Evolutionary conservation across 139 green algal species (phyloP), one percentile per base, ranked within the genome.

Genomic region (Chlamydomonas eustigma): DNA sequence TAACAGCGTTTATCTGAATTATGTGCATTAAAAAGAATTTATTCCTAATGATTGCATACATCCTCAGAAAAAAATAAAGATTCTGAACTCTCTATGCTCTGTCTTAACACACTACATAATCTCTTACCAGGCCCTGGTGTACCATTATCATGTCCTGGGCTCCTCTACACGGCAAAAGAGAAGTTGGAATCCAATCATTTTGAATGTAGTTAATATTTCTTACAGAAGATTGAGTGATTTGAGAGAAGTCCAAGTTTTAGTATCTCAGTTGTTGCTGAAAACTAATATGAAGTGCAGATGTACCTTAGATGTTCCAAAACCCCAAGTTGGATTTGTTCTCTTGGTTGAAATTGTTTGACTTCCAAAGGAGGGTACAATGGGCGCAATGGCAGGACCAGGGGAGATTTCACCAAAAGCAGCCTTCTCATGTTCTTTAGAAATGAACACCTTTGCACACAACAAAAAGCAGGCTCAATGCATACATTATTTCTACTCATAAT

Each of bases 381-480:
- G 50, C 28, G 70, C 81, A 8, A 78, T 90, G 30, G 76, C 74
- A 37, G 88, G 88, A 1, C 88, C 88, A 8, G 88, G 88, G 4
- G 78, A 85, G 71, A 67, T 77, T 64, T 80, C 74, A 6, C 88
- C 84, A 39, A 71, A 88, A 2, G 50, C 63, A 39, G 71, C 76
- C 81, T 92, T 92, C 50, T 90, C 88, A 39, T 92, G 88, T 76
- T 92, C 88, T 64, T 85, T 85, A 24, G 75, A 84, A 52, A 92
- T 90, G 73, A 92, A 89, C 28, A 87, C 81, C 86, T 90, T 76
- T 28, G 50, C 58, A 30, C 58, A 68, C 6, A 22, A 22, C 12
- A 58, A 22, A 22, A 58, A 58, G 22, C 44, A 58, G 12, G 12
- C 44, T 28, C 44, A 12, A 58, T 58, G 12, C 44, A 58, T 12